These are phyloP conservation scores for Aspergillus haitiensis DNA, from an alignment of 495 filamentous ascomycete genomes.

Conservation along the genomic window DNA sequence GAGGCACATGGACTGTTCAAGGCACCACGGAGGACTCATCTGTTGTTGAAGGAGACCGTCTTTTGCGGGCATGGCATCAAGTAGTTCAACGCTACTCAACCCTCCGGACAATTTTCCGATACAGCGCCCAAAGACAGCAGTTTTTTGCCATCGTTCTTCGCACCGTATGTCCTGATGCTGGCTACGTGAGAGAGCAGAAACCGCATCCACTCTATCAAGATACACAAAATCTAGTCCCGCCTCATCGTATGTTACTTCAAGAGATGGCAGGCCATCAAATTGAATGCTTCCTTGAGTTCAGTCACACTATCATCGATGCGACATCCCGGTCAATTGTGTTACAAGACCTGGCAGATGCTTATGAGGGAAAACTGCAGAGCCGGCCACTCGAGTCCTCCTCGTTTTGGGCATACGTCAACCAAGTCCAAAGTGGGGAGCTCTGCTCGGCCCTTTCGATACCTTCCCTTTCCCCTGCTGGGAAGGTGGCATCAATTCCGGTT, in stretches of 20 bases:
- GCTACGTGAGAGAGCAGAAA: neutral
- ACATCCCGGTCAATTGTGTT: conserved; percentile 12
- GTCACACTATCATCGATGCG: conserved; percentile 10
- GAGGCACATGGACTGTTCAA: conserved; percentile 5
- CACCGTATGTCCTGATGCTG: conserved; percentile 1
- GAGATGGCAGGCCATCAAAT: neutral
- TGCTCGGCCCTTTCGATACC: neutral
- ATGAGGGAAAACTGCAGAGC: neutral
- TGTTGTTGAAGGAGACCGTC: conserved; percentile 1
- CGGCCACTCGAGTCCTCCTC: neutral
- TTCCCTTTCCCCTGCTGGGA: neutral
- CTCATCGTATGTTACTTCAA: conserved; percentile 11
- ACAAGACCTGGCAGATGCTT: conserved; percentile 7
- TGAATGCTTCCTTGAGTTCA: conserved; percentile 8
- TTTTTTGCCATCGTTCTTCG: conserved; percentile 7
- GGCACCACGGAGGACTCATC: neutral
- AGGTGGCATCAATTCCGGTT: conserved; percentile 4
- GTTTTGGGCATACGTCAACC: conserved; percentile 10
- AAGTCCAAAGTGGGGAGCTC: neutral
- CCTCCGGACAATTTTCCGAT: conserved; percentile 7
- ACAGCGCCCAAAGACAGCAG: neutral
- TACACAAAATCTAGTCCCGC: neutral
- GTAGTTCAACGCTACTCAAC: conserved; percentile 12
- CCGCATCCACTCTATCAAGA: neutral
- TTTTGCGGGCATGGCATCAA: conserved; percentile 2